These are phyloP conservation scores for Dalbergia cultrata DNA, from an alignment of 306 rosid genomes.

Conservation along the genomic window DNA sequence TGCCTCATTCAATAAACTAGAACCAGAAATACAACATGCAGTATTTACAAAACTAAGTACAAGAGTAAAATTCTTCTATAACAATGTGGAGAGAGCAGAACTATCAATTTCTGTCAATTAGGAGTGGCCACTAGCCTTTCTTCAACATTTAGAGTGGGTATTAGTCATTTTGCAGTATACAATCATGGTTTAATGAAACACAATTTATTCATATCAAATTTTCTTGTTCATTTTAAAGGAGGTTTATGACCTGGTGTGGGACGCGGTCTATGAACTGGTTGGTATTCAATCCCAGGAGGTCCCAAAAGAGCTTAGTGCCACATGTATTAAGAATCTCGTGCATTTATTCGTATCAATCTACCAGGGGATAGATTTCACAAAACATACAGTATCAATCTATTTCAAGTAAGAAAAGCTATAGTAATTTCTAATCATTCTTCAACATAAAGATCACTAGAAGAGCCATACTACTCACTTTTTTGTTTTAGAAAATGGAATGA, in stretches of 20 bases:
- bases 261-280: conserved; percentile 25
- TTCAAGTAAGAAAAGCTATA: conserved; percentile 32
- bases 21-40: conserved; percentile 28
- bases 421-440: conserved; percentile 20
- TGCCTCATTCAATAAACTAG: conserved; percentile 15
- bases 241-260: conserved; percentile 24
- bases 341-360: conserved; percentile 10
- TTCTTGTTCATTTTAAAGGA: neutral
- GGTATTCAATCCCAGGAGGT: conserved; percentile 19
- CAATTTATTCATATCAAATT: neutral
- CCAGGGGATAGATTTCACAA: conserved; percentile 16
- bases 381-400: conserved; percentile 23
- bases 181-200: conserved; percentile 2
- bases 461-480: conserved; percentile 10
- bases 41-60: conserved; percentile 27
- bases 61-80: conserved; percentile 25
- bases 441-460: conserved; percentile 13
- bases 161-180: conserved; percentile 14
- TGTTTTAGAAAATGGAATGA: neutral
- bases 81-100: neutral
- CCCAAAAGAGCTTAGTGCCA: conserved; percentile 1
- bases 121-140: conserved; percentile 20
- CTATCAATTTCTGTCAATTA: neutral
- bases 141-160: conserved; percentile 27
- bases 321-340: conserved; percentile 2